Conservation (phyloP, 768 basidiomycete genomes). For the Galerina sulciceps region DNA sequence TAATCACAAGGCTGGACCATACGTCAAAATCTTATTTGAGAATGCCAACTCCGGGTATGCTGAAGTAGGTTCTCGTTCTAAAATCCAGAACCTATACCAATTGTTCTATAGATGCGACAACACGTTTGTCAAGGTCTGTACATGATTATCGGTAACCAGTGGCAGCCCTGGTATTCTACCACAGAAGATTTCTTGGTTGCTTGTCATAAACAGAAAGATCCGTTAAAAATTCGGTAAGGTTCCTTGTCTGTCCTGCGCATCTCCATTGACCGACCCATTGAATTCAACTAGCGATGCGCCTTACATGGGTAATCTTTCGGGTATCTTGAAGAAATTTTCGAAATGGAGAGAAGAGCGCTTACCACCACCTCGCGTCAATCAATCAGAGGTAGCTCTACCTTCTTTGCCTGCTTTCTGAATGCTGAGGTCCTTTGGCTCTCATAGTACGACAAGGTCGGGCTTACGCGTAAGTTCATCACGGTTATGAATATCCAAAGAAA, state of each 20-base stretch:
- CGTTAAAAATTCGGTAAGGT: constrained; percentile 62
- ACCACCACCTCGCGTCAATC: constrained; percentile 83
- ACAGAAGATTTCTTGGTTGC: constrained; percentile 57
- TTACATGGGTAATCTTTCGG: constrained; percentile 59
- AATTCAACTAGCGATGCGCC: constrained; percentile 47
- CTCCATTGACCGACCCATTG: constrained; percentile 8
- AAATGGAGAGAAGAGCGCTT: constrained; percentile 77
- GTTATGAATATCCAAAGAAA: neutral
- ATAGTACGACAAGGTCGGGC: constrained; percentile 86
- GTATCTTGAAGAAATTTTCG: constrained; percentile 63
- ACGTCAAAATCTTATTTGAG: constrained; percentile 70
- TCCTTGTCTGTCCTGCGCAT: neutral
- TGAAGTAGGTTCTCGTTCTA: constrained; percentile 54
- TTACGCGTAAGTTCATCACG: constrained; percentile 62
- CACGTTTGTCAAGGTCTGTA: constrained; percentile 72
- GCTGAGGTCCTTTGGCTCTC: neutral
- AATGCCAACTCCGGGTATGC: constrained; percentile 85
- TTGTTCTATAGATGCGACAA: constrained; percentile 57
- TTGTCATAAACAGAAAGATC: constrained; percentile 55
- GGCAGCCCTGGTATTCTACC: constrained; percentile 70
- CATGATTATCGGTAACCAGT: constrained; percentile 59
- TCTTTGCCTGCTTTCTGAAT: constrained; percentile 12
- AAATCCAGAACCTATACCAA: constrained; percentile 1
- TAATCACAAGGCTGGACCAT: constrained; percentile 66
- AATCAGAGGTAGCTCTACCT: constrained; percentile 60